Conservation (phyloP, 2,329 filamentous ascomycete species). For the Arachnomyces sp. region DNA sequence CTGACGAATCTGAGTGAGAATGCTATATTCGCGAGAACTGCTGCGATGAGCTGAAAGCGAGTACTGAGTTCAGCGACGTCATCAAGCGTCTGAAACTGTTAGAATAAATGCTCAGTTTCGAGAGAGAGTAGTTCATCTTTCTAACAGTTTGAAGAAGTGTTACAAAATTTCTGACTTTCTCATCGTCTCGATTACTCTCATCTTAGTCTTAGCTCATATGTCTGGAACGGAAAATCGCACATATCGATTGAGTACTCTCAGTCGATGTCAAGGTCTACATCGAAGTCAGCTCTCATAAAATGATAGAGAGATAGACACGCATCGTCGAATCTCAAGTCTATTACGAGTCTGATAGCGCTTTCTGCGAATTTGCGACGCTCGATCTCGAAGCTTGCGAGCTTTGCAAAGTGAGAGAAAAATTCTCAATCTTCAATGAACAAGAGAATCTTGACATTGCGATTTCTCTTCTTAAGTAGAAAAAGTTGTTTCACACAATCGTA, state of each 20-base stretch:
- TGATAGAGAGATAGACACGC: too few species aligned
- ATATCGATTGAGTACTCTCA: slow-evolving; percentile 36
- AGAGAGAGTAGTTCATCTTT: slow-evolving; percentile 23
- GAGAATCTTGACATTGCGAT: slow-evolving; percentile 68
- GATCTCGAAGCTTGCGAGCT: slow-evolving; percentile 54
- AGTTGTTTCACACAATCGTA: slow-evolving; percentile 74
- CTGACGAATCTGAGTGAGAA: too few species aligned
- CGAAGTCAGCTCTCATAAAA: background rate
- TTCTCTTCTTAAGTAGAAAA: slow-evolving; percentile 63
- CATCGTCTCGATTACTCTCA: slow-evolving; percentile 25
- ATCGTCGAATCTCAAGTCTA: slow-evolving; percentile 64
- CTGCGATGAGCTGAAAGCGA: too few species aligned
- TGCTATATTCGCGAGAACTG: too few species aligned
- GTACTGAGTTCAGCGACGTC: too few species aligned
- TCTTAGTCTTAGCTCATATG: slow-evolving; percentile 10
- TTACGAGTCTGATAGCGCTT: slow-evolving; percentile 64
- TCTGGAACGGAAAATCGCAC: background rate
- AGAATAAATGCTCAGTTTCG: too few species aligned
- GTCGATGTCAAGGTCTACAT: slow-evolving; percentile 36
- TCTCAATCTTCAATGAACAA: slow-evolving; percentile 78
- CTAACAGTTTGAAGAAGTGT: slow-evolving; percentile 34
- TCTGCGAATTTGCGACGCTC: slow-evolving; percentile 60
- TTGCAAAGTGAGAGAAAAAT: slow-evolving; percentile 67
- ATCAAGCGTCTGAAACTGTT: too few species aligned
- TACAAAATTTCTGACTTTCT: slow-evolving; percentile 36